phyloP scores from a whole-genome alignment of 176 grass and related monocot genomes.

The Triticum timopheevii region DNA sequence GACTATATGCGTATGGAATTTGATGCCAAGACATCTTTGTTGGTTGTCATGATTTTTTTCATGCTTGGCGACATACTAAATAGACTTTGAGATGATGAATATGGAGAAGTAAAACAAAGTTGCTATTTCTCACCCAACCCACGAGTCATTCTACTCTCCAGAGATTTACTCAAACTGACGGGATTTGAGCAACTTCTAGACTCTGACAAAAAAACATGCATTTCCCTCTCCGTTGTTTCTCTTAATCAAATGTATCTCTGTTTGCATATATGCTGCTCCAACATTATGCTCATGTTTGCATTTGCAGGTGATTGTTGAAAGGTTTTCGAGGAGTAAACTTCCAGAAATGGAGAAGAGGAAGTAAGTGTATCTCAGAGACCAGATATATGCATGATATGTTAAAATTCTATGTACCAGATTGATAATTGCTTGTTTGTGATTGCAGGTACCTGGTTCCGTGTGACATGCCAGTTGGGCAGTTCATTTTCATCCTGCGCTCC shows the following conservation, averaged over 20 bases:
- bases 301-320: conserved; percentile 39
- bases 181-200: not conserved
- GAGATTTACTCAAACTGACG: not conserved
- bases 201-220: not conserved
- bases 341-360: conserved; percentile 48
- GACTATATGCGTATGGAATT: not conserved
- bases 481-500: conserved; percentile 66
- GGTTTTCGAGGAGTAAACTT: conserved; percentile 28
- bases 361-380: not conserved
- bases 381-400: not conserved
- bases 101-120: not conserved
- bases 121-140: not conserved
- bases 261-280: not conserved
- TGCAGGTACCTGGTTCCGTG: conserved; percentile 33
- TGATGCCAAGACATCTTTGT: not conserved
- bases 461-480: conserved; percentile 62
- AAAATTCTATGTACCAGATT: not conserved
- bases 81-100: not conserved
- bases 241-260: not conserved
- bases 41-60: not conserved
- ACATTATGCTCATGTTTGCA: not conserved
- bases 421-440: not conserved
- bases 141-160: not conserved
- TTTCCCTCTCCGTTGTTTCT: not conserved
- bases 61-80: not conserved